phyloP scores from a whole-genome alignment of 345 rosid genomes.

The Streptanthus diversifolius region DNA sequence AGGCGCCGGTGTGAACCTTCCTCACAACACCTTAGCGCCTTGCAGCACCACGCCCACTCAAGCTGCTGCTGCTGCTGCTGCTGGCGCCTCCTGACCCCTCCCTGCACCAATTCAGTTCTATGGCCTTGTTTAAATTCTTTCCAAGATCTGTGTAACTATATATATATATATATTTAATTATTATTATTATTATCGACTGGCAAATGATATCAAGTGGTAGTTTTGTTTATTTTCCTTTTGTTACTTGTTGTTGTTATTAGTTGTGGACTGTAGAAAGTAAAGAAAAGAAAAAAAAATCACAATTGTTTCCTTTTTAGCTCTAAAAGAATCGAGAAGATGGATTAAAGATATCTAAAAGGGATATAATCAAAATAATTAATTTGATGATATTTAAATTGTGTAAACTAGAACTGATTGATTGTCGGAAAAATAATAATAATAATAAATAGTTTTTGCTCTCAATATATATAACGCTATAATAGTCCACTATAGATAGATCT shows the following conservation, averaged over 20 bases:
- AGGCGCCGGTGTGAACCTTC: constrained; percentile 69
- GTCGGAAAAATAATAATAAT: too few species aligned
- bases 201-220: background rate
- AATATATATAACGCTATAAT: too few species aligned
- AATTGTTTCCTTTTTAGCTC: too few species aligned
- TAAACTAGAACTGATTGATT: too few species aligned
- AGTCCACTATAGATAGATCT: background rate
- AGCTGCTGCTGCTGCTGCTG: background rate
- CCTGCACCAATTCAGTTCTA: background rate
- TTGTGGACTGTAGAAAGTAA: background rate
- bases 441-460: too few species aligned
- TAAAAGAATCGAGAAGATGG: too few species aligned
- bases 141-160: background rate
- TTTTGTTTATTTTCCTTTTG: background rate
- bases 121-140: background rate
- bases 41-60: constrained; percentile 1
- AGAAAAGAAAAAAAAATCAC: background rate
- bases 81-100: background rate
- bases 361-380: too few species aligned
- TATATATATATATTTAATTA: background rate
- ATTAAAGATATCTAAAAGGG: too few species aligned
- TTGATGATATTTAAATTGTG: too few species aligned
- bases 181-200: constrained; percentile 5
- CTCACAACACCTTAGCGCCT: constrained; percentile 57
- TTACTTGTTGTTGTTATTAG: background rate